Base-by-base conservation (phyloP, 352 stramenopile species). In the Globisporangium spinosum region DNA sequence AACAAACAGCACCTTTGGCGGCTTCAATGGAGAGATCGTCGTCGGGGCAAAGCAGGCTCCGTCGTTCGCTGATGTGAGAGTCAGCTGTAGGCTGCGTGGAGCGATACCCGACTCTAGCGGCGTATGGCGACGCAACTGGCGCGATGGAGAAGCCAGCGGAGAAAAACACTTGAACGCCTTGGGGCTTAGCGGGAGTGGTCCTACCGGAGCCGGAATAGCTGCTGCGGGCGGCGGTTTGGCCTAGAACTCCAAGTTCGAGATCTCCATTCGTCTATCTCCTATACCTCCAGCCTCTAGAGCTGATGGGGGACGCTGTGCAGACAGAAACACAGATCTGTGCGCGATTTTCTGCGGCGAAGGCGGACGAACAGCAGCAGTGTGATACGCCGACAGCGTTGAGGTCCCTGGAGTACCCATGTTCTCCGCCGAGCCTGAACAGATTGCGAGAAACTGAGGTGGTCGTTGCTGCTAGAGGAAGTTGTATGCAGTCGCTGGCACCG, bases 281-380 rank as follows among this genome's bases (percentile, higher is more conserved):
- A 23, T 29, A 12, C 22, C 22, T 2, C 8, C 43, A 64, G 47
- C 27, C 6, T 58, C 27, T 0, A 62, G 12, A 1, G 53, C n/a
- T 15, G 53, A 35, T n/a, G 43, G 51, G 15, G 67, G 67, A 49
- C 54, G 67, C 43, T 67, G 60, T 0, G 64, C 43, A 5, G 69
- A 71, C 53, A 75, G 40, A 27, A 75, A 78, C 6, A 81, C 72
- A 0, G 75, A 75, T 5, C 75, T 70, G 29, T 81, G 75, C 7
- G 69, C 38, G 62, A 81, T 68, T 27, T 67, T 69, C n/a, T 72
- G 66, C 17, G 72, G 72, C 17, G 71, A 80, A 27, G 67, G 70
- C 22, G 71, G 74, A 53, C 74, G 71, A 55, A 75, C 20, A 0
- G 70, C 72, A 1, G 78, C 67, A 3, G 72, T 76, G 40, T 77